Conservation (phyloP, 2,329 filamentous ascomycete genomes). For the Plectosphaerella sp. region DNA sequence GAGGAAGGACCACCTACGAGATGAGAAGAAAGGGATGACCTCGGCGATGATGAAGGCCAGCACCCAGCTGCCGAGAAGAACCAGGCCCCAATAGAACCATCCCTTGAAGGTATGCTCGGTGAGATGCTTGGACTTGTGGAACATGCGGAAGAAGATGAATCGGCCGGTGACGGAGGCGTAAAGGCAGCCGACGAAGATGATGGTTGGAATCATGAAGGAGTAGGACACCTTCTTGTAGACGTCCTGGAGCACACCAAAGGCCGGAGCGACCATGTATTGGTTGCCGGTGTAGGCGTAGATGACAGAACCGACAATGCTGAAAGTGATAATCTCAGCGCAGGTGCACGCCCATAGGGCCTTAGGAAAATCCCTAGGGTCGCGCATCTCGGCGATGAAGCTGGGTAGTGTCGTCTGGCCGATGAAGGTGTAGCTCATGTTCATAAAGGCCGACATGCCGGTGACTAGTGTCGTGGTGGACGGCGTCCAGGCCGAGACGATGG, state of each 20-base stretch:
- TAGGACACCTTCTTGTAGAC: constrained; percentile 85
- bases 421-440: constrained; percentile 95
- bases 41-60: constrained; percentile 89
- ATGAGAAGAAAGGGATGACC: constrained; percentile 89
- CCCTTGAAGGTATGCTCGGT: constrained; percentile 75
- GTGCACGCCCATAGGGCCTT: constrained; percentile 91
- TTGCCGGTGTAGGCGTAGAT: constrained; percentile 84
- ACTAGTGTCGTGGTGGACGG: constrained; percentile 73
- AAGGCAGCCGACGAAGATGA: constrained; percentile 86
- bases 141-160: constrained; percentile 88
- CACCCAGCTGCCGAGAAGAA: constrained; percentile 64
- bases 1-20: constrained; percentile 40
- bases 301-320: constrained; percentile 74
- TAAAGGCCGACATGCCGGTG: constrained; percentile 76
- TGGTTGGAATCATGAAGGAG: constrained; percentile 91
- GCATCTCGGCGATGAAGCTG: constrained; percentile 95
- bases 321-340: constrained; percentile 82
- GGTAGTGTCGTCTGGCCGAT: constrained; percentile 93
- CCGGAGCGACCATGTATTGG: constrained; percentile 82
- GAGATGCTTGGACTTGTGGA: constrained; percentile 72
- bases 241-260: constrained; percentile 77
- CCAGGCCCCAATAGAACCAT: constrained; percentile 66
- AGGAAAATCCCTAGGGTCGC: constrained; percentile 73
- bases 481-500: constrained; percentile 65
- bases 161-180: constrained; percentile 88